Evolutionary conservation across 805 yeast species (phyloP).

Genomic region (Saccharomyces mikatae): DNA sequence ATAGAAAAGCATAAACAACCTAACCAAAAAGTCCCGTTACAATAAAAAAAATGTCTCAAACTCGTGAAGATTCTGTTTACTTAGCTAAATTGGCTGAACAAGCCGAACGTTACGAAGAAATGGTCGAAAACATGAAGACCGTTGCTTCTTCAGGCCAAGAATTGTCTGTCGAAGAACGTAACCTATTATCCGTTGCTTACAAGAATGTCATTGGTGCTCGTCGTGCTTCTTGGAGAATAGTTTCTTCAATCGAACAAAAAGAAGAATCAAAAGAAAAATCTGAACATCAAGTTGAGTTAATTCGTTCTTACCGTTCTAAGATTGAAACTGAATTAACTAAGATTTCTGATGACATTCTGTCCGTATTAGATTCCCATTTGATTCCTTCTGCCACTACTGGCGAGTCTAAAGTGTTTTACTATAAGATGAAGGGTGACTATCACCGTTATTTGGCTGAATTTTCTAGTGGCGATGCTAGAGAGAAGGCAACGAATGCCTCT

Average conservation of each 20-base stretch:
- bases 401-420: slow-evolving; percentile 93
- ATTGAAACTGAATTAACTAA: slow-evolving; percentile 83
- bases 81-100: slow-evolving; percentile 97
- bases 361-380: slow-evolving; percentile 76
- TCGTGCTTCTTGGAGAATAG: slow-evolving; percentile 98
- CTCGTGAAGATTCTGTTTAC: slow-evolving; percentile 96
- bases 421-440: slow-evolving; percentile 98
- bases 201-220: slow-evolving; percentile 96
- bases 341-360: slow-evolving; percentile 85
- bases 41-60: slow-evolving; percentile 47
- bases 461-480: slow-evolving; percentile 80
- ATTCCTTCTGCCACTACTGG: slow-evolving; percentile 90
- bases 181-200: slow-evolving; percentile 89
- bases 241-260: slow-evolving; percentile 91
- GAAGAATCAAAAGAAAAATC: slow-evolving; percentile 86
- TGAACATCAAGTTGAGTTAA: slow-evolving; percentile 75
- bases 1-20: not conserved
- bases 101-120: slow-evolving; percentile 97
- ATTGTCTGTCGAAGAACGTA: slow-evolving; percentile 92
- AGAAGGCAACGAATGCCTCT: slow-evolving; percentile 83
- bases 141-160: slow-evolving; percentile 93
- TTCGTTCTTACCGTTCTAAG: slow-evolving; percentile 86
- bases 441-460: slow-evolving; percentile 97
- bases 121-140: slow-evolving; percentile 95
- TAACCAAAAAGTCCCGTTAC: not conserved